phyloP scores from a whole-genome alignment of 768 basidiomycete genomes.

The Lactarius psammicola region DNA sequence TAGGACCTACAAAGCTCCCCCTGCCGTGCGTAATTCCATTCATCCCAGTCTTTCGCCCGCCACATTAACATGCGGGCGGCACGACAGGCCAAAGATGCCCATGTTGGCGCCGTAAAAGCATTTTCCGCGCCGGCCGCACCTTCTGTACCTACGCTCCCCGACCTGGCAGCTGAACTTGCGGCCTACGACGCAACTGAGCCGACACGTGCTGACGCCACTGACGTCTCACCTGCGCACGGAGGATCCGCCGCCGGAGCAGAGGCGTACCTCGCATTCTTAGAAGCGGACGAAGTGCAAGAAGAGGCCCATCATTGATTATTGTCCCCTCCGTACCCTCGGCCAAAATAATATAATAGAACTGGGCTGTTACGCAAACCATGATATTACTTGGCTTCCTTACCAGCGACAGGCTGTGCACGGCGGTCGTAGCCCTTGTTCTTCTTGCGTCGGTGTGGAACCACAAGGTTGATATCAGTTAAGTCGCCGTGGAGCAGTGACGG shows the following conservation, averaged over 20 bases:
- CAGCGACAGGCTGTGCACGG: not conserved
- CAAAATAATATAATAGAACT: slow-evolving; percentile 11
- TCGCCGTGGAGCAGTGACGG: not conserved
- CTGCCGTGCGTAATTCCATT: slow-evolving; percentile 51
- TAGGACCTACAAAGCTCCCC: slow-evolving; percentile 81
- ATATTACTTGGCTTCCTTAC: not conserved
- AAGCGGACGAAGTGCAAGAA: slow-evolving; percentile 43
- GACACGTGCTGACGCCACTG: slow-evolving; percentile 27
- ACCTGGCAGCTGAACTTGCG: slow-evolving; percentile 85
- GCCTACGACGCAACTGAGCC: slow-evolving; percentile 86
- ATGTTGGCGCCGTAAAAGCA: slow-evolving; percentile 81
- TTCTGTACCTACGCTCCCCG: slow-evolving; percentile 72
- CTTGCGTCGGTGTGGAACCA: not conserved
- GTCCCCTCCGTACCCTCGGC: not conserved
- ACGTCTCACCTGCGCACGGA: slow-evolving; percentile 7
- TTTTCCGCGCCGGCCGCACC: slow-evolving; percentile 77
- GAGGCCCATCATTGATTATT: slow-evolving; percentile 38
- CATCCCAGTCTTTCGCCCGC: slow-evolving; percentile 3
- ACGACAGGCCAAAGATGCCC: slow-evolving; percentile 81
- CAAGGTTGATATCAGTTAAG: not conserved
- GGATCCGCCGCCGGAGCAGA: slow-evolving; percentile 38
- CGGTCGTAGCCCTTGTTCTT: not conserved
- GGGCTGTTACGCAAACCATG: not conserved
- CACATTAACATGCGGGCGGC: slow-evolving; percentile 3
- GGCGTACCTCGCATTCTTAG: slow-evolving; percentile 45